Percentiles rank a stretch among this genome's conserved stretches.
Evolutionary conservation across 352 stramenopile species (phyloP).

Genomic region (Blastocystis sp.): DNA sequence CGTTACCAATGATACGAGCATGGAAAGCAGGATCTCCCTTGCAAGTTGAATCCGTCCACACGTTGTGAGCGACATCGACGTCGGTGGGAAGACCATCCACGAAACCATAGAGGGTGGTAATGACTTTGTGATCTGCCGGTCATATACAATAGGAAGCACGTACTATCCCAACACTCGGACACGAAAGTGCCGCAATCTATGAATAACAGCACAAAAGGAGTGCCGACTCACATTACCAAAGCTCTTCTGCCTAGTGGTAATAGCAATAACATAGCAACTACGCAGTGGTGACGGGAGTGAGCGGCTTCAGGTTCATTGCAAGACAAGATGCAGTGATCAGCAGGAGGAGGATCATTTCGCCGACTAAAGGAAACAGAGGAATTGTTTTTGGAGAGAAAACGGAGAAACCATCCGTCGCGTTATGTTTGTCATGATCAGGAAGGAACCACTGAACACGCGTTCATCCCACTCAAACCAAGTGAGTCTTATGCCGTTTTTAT

Average conservation of each 20-base stretch:
- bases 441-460: no score
- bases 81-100: constrained; percentile 16
- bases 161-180: constrained; percentile 50
- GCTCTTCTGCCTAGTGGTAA: not conserved
- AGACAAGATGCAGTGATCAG: no score
- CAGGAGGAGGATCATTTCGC: no score
- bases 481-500: no score
- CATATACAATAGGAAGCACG: not conserved
- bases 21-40: not conserved
- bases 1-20: not conserved
- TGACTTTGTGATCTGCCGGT: constrained; percentile 25
- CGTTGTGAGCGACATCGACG: not conserved
- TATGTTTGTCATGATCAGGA: no score
- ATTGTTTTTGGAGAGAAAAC: no score
- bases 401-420: no score
- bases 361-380: no score
- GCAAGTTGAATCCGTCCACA: not conserved
- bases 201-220: not conserved
- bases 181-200: constrained; percentile 38
- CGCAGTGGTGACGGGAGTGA: not conserved
- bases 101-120: constrained; percentile 4
- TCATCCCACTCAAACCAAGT: no score
- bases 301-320: not conserved
- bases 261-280: not conserved
- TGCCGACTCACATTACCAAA: constrained; percentile 30